Base-by-base conservation (phyloP, 2,329 filamentous ascomycete genomes). In the Pseudocercospora cruenta region DNA sequence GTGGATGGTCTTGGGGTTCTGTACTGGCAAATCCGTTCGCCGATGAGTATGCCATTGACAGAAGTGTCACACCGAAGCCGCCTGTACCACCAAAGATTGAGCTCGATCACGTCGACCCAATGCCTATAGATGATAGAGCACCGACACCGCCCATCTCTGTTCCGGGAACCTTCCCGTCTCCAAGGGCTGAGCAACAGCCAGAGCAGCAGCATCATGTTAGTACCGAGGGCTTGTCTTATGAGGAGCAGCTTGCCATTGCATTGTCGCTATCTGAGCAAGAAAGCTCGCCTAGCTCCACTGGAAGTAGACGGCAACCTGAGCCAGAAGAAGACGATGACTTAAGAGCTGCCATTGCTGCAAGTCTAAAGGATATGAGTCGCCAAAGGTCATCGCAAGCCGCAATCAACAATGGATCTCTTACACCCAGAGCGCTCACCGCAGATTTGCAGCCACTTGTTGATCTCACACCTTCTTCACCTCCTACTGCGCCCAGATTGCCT, bases 61-160 rank as follows among this genome's bases (percentile, higher is more conserved):
- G 68, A 66, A 22, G 84, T 80, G 73, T 84, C 75, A 47, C 76
- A 51, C 74, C 79, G 77, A 73, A 85, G 67, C 67, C 79, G 77
- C 69, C 84, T 71, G 74, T 82, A 1, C 78, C 82, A 10, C 80
- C 83, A 36, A 82, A 83, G 70, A 76, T 79, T 43, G 74, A 78
- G 28, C 63, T 80, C 5, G 74, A 77, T 22, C 60, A 78, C 22
- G 62, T 80, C 7, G 74, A 78, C 22, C 60, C 58, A 1, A 60
- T 24, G 9, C 33, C 62, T 31, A 63, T 67, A 7, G 60, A 63
- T 24, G 59, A 62, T 19, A 64, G 62, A 57, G 72, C 68, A 31
- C 62, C 63, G 26, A 61, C 68, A 21, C 68, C 68, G 22, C 71
- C 70, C 9, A 66, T 68, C 2, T 66, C 67, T n/a, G 60, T 72